Evolutionary conservation across 805 yeast species (phyloP).

Genomic region (Saccharomycopsis vini): DNA sequence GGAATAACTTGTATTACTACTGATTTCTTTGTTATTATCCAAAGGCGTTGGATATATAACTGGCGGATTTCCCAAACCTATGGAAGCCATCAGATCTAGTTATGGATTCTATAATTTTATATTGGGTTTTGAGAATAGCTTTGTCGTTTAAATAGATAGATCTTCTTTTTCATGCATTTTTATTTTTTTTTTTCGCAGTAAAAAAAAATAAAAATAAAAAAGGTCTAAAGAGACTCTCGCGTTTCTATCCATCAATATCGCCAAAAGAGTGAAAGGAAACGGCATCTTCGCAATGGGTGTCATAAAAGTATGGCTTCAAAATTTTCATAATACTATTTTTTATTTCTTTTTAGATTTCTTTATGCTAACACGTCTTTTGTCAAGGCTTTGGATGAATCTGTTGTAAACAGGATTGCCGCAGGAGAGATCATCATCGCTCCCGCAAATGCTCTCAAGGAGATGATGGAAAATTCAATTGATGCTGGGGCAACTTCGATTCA

Average conservation of each 20-base stretch:
- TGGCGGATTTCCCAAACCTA: conserved; percentile 19
- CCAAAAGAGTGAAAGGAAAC: background rate
- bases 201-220: too few species aligned
- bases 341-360: background rate
- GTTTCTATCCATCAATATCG: background rate
- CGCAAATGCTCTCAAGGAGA: conserved; percentile 85
- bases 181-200: too few species aligned
- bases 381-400: conserved; percentile 51
- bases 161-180: too few species aligned
- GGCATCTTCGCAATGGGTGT: conserved; percentile 9
- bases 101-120: too few species aligned
- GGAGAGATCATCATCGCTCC: conserved; percentile 95
- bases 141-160: too few species aligned
- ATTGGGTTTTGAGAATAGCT: too few species aligned
- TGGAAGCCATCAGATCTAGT: conserved; percentile 19
- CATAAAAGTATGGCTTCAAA: conserved; percentile 11
- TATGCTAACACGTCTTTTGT: background rate
- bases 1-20: background rate
- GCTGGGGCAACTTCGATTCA: conserved; percentile 72
- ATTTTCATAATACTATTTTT: background rate
- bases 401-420: conserved; percentile 89
- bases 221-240: too few species aligned
- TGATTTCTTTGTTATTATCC: conserved; percentile 1
- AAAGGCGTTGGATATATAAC: conserved; percentile 19
- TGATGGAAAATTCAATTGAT: conserved; percentile 87